Evolutionary conservation across 2,329 filamentous ascomycete genomes (phyloP).

Genomic region (Fusarium multiceps): DNA sequence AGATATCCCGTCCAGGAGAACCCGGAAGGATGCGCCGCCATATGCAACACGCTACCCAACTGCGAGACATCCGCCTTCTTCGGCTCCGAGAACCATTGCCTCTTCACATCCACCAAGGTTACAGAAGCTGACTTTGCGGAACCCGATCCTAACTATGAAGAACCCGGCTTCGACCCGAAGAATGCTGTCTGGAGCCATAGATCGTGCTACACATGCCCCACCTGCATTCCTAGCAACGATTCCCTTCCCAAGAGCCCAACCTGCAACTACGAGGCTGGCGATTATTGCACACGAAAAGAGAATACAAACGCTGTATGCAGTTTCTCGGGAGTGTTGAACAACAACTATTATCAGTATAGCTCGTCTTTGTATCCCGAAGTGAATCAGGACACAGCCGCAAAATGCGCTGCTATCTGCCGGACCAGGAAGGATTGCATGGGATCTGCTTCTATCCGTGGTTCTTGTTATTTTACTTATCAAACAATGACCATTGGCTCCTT

Average conservation of each 20-base stretch:
- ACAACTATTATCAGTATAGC: not conserved
- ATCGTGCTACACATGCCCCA: constrained; percentile 11
- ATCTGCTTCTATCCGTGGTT: not conserved
- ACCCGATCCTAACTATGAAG: not conserved
- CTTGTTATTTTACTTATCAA: not conserved
- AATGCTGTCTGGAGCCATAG: constrained; percentile 14
- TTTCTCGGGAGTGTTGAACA: not conserved
- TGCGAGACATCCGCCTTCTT: constrained; percentile 16
- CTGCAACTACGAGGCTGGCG: constrained; percentile 2
- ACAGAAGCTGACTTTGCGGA: not conserved
- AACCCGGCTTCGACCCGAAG: not conserved
- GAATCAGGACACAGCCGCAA: not conserved
- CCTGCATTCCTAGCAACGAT: not conserved
- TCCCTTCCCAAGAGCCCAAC: constrained; percentile 7
- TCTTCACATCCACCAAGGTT: constrained; percentile 4
- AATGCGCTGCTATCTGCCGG: not conserved
- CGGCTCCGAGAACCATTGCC: constrained; percentile 9
- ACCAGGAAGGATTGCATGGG: not conserved
- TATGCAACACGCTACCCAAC: constrained; percentile 3
- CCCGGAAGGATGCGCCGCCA: constrained; percentile 12
- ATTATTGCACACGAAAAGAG: not conserved
- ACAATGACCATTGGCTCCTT: accelerated
- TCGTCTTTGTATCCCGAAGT: not conserved
- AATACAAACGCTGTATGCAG: not conserved
- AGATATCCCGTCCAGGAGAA: constrained; percentile 14